Base-by-base conservation (phyloP, 2,329 filamentous ascomycete genomes). In the Lecanicillium sp. region DNA sequence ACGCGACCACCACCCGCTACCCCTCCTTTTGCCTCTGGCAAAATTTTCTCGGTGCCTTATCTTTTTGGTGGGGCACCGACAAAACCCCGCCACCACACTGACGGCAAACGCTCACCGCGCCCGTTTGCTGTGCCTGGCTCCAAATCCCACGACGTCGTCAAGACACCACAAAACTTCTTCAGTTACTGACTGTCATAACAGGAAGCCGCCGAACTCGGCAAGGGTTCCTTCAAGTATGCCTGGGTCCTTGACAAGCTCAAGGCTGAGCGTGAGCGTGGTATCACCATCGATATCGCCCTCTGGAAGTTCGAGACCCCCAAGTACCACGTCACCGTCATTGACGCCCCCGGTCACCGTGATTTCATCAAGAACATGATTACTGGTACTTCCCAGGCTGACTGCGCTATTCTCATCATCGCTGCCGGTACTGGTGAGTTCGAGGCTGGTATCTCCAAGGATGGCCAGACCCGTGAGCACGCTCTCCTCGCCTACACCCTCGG, bases 291-390 rank as follows among this genome's bases (percentile, higher is more conserved):
- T 74, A 97, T 97, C 68, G 92, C 92, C 60, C 89, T 97, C 72
- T 97, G 92, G 92, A 97, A 97, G 86, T 97, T 97, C 81, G 88
- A 97, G 79, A 97, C 92, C 61, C 82, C 85, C 64, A 94, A 85
- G 77, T 96, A 94, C 81, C 84, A 87, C 68, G 88, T 96, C 73
- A 96, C 90, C 62, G 89, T 96, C 78, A 96, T 94, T 74, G 85
- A 98, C 66, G 92, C 92, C 71, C 92, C 92, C 64, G 92, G 92
- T 75, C 92, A 98, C 77, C 90, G 92, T 92, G 92, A 98, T 69
- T 98, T 97, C 82, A 97, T 98, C 87, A 98, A 98, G 90, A 98
- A 97, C 89, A 98, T 98, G 92, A 98, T 98, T 73, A 97, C 92
- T 84, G 92, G 92, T 89, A 97, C 92, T 66, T 98, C 92, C 72